Conservation (phyloP, 1,284 basidiomycete species). For the Entoloma clypeatum region DNA sequence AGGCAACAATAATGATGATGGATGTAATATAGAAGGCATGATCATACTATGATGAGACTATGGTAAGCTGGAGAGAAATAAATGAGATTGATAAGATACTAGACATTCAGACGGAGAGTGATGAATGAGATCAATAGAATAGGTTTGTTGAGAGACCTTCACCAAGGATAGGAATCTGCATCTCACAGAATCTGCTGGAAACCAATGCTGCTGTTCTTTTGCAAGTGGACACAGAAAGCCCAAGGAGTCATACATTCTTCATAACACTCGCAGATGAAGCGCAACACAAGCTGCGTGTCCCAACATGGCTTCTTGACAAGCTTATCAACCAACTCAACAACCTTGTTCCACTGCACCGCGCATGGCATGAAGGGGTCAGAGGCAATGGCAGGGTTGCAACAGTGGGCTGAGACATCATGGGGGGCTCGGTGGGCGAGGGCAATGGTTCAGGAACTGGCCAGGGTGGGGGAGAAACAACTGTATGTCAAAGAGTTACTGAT, state of each 20-base stretch:
- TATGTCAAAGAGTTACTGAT: too few species aligned
- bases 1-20: not conserved
- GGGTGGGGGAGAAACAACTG: too few species aligned
- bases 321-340: not conserved
- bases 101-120: too few species aligned
- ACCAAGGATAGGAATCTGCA: not conserved
- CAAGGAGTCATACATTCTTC: not conserved
- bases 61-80: too few species aligned
- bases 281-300: not conserved
- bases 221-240: not conserved
- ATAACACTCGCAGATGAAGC: not conserved
- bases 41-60: too few species aligned
- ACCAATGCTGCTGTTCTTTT: not conserved
- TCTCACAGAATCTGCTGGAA: not conserved
- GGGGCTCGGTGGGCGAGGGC: too few species aligned
- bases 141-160: too few species aligned
- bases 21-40: too few species aligned
- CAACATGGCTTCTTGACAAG: not conserved
- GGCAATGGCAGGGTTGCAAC: not conserved
- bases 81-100: too few species aligned
- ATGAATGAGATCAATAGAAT: too few species aligned
- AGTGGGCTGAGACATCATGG: not conserved
- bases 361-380: slow-evolving; percentile 4
- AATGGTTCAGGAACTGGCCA: too few species aligned
- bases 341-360: not conserved